Evolutionary conservation across 1,139 yeast genomes (phyloP), one percentile per base, ranked within the genome.

Genomic region (Debaryomyces udenii): DNA sequence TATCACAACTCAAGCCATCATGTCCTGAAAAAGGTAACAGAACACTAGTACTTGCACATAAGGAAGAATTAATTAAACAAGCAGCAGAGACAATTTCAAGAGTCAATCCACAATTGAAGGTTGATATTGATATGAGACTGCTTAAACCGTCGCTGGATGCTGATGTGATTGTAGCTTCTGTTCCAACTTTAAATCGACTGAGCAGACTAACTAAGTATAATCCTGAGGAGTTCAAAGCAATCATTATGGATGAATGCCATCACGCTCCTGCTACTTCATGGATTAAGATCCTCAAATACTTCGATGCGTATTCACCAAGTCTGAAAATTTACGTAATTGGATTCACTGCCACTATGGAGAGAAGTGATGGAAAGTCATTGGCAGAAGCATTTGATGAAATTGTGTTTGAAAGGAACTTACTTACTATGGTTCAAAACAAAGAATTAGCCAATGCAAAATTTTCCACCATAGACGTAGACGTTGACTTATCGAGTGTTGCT

Each of bases 231-330:
- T 84, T 78, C 64, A 86, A 88, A 54, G 70, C 90, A 24, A 78
- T 93, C 17, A 82, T 91, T 16, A 71, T 91, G 1, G 99, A 91
- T 61, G 99, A 91, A 58, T 96, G 96, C 37, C 99, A 91, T 55
- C 98, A 91, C 63, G 85, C 96, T 0, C 86, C 88, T 0, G 93
- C 96, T 0, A 55, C 62, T 10, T 74, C 91, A 0, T 93, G 93
- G 70, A 35, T 65, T 11, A 71, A 73, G 31, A 72, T 90, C 1
- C 61, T 89, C 40, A 58, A 68, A 4, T 74, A 86, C 51, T 82
- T 91, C 53, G 68, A 71, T 0, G 86, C 88, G 2, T 56, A 60
- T 36, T 55, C 58, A 1, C 45, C 67, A 0, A 59, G 67, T 0
- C 70, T 80, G 44, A 62, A 63, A 2, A 67, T 82, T 1, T 75